A percentile compares a stretch with the other conserved stretches of the same genome.
Evolutionary conservation across 2,329 filamentous ascomycete genomes (phyloP).

Genomic region (Metarhizium anisopliae): DNA sequence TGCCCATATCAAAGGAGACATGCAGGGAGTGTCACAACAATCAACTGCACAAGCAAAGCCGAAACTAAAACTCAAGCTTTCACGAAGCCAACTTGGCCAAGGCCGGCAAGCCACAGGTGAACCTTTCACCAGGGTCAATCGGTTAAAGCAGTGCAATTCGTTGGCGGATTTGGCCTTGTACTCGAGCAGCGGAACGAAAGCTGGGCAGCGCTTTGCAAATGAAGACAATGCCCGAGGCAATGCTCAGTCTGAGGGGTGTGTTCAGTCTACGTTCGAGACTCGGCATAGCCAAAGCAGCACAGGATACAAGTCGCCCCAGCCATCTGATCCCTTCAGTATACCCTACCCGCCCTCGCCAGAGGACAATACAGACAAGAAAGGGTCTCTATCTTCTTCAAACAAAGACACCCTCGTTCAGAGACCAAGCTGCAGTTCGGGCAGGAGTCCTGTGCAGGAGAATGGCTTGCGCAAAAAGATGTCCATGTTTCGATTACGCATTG

Average conservation of each 20-base stretch:
- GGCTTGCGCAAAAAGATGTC: conserved; percentile 22
- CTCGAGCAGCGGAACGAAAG: conserved; percentile 4
- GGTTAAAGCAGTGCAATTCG: conserved; percentile 24
- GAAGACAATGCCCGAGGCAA: not conserved
- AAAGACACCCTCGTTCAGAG: conserved; percentile 7
- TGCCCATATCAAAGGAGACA: not conserved
- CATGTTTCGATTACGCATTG: conserved; percentile 17
- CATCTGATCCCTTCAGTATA: conserved; percentile 27
- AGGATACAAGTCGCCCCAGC: conserved; percentile 10
- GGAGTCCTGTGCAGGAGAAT: conserved; percentile 2
- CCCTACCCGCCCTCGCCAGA: conserved; percentile 18
- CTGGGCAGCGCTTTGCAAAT: not conserved
- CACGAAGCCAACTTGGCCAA: conserved; percentile 19
- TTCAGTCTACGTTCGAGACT: conserved; percentile 5
- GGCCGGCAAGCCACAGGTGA: conserved; percentile 8
- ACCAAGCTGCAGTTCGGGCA: conserved; percentile 6
- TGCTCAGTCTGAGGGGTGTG: not conserved
- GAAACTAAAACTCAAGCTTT: conserved; percentile 24
- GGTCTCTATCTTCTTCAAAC: conserved; percentile 6
- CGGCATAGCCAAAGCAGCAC: conserved; percentile 4
- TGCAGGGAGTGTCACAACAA: not conserved
- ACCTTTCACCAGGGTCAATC: conserved; percentile 12
- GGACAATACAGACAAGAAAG: conserved; percentile 6
- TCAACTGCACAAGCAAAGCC: conserved; percentile 11
- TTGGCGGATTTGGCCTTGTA: conserved; percentile 19